Evolutionary conservation across 176 grass and related monocot species (phyloP), one percentile per base, ranked within the genome.

Genomic region (Rhynchospora pubera): DNA sequence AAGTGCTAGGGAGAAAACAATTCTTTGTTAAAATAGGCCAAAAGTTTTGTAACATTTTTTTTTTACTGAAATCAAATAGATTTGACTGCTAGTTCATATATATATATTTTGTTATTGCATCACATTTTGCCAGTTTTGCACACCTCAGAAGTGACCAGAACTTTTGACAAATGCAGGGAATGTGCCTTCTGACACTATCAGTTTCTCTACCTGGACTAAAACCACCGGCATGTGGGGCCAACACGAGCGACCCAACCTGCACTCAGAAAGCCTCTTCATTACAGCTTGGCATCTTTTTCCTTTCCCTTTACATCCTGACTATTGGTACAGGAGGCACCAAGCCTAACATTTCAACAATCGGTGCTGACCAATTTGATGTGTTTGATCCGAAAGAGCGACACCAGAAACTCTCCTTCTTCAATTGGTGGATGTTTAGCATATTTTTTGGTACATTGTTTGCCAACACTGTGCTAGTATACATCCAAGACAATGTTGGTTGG

Each of bases 371-470:
- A 83, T 96, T 96, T 80, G 93, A 96, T 64, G 88, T 88, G 71
- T 83, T 73, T 46, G 82, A 96, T 82, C 78, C 84, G n/a, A 84
- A 82, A 23, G 93, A 96, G 86, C 85, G 88, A n/a, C 28, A 23
- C 28, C 90, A 92, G 65, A 96, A 96, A 90, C 82, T 96, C 67
- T 96, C 93, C 88, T 96, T 96, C 90, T 96, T 97, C 88, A 97
- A 97, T 85, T 97, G 93, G 93, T 97, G 93, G 93, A 93, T 93
- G 93, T 97, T 93, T 86, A 97, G 91, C 88, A 97, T 97, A 89
- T 97, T 97, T 86, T 89, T 93, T 66, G 93, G 93, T 70, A 91
- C 91, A 30, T 87, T 97, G 47, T 91, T 97, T 79, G 91, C 91
- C 76, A 89, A 91, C 87, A 93, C 89, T 7, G 75, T 93, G 8